phyloP scores from a whole-genome alignment of 257 asterid genomes.

The Fraxinus americana region DNA sequence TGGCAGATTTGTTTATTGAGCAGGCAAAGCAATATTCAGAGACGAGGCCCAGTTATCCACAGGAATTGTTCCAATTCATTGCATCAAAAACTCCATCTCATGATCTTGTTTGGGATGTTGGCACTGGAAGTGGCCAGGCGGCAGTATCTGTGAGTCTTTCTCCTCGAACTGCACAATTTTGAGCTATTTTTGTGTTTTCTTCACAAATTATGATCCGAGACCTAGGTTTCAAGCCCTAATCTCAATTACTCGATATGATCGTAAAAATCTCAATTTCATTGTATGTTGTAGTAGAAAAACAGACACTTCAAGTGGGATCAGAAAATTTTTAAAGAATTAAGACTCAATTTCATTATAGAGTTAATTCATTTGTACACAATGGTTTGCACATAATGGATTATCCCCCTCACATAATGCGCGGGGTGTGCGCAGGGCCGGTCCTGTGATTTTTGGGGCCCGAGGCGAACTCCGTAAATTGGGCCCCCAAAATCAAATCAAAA shows the following conservation, averaged over 20 bases:
- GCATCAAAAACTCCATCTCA: slow-evolving; percentile 59
- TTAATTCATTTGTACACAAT: no score
- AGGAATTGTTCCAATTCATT: slow-evolving; percentile 56
- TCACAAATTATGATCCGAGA: background rate
- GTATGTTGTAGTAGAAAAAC: background rate
- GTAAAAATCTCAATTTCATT: background rate
- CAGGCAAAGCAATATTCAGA: slow-evolving; percentile 50
- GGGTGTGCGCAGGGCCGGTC: no score
- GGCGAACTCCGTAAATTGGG: no score
- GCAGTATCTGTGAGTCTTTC: slow-evolving; percentile 47
- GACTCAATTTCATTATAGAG: no score
- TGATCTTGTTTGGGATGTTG: slow-evolving; percentile 73
- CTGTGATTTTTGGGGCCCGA: no score
- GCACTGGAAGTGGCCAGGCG: slow-evolving; percentile 83
- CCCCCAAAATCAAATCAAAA: no score
- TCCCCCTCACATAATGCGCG: no score
- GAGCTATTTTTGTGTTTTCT: background rate
- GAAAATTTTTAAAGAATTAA: no score
- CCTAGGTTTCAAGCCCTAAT: background rate
- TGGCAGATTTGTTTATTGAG: slow-evolving; percentile 54
- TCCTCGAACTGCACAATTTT: background rate
- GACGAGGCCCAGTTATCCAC: slow-evolving; percentile 63
- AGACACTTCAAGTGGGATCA: no score
- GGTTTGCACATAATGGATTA: no score
- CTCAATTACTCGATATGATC: background rate